A percentile compares a stretch with the other conserved stretches of the same genome.
Evolutionary conservation across 225 moss, liverwort and hornwort genomes (phyloP).

Genomic region (Sphagnum tenellum): DNA sequence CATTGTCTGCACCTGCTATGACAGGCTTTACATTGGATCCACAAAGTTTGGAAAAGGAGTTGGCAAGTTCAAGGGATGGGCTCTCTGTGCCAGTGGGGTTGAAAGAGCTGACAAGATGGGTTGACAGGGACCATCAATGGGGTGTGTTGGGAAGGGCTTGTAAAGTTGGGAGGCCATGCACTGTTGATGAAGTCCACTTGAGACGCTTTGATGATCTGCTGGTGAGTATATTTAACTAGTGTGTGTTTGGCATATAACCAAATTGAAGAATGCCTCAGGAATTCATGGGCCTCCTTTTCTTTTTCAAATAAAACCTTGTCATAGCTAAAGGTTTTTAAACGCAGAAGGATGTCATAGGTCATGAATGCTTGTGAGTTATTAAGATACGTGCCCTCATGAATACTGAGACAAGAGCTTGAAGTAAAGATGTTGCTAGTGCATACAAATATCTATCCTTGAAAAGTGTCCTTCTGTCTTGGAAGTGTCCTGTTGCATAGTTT

Average conservation of each 20-base stretch:
- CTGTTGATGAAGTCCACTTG: slow-evolving; percentile 92
- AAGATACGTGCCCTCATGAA: too few relatives aligned
- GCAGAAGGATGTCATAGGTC: too few relatives aligned
- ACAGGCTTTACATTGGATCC: neutral
- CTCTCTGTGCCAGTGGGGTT: slow-evolving; percentile 19
- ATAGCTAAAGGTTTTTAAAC: too few relatives aligned
- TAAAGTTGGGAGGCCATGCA: slow-evolving; percentile 54
- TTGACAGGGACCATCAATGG: slow-evolving; percentile 38
- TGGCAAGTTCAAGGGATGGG: slow-evolving; percentile 8
- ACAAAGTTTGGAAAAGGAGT: neutral
- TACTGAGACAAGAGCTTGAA: too few relatives aligned
- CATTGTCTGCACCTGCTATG: neutral
- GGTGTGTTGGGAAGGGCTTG: slow-evolving; percentile 34
- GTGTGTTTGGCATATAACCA: neutral
- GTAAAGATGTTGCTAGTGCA: too few relatives aligned
- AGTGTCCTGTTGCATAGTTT: too few relatives aligned
- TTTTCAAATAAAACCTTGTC: too few relatives aligned
- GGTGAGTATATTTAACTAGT: slow-evolving; percentile 19
- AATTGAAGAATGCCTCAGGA: too few relatives aligned
- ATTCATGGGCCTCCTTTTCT: too few relatives aligned
- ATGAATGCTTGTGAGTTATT: too few relatives aligned
- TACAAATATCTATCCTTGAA: too few relatives aligned
- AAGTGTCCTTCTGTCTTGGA: too few relatives aligned
- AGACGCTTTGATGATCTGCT: slow-evolving; percentile 89
- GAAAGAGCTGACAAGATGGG: slow-evolving; percentile 31